A percentile compares a stretch with the other conserved stretches of the same genome.
phyloP scores from a whole-genome alignment of 163 green algal genomes.

The Chlamydomonas reinhardtii region DNA sequence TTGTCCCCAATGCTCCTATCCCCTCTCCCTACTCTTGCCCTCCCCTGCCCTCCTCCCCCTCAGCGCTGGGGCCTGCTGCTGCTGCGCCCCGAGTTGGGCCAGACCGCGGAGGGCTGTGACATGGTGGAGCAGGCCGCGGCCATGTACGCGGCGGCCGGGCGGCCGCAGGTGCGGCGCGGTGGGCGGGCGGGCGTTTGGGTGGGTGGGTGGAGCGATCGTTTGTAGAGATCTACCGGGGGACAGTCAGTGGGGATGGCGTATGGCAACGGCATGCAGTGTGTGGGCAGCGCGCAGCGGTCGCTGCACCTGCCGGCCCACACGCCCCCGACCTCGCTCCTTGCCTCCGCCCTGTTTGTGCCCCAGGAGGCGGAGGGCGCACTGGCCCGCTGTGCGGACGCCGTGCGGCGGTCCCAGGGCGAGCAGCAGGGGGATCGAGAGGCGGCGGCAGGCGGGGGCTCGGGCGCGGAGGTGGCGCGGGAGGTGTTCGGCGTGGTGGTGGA shows the following conservation, averaged over 20 bases:
- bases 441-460: too few species aligned
- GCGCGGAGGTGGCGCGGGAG: not conserved
- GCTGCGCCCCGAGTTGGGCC: constrained; percentile 55
- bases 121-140: constrained; percentile 54
- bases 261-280: too few species aligned
- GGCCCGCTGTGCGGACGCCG: not conserved
- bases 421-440: too few species aligned
- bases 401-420: not conserved
- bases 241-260: too few species aligned
- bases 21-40: too few species aligned
- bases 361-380: constrained; percentile 17
- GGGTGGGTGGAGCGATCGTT: not conserved
- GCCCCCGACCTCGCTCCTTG: too few species aligned
- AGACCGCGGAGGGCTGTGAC: constrained; percentile 52
- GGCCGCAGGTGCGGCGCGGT: not conserved
- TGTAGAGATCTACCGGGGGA: too few species aligned
- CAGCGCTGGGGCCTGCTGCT: constrained; percentile 64
- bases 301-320: too few species aligned
- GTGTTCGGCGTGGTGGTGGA: not conserved
- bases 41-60: not conserved
- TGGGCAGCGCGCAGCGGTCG: too few species aligned
- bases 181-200: not conserved
- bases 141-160: constrained; percentile 1
- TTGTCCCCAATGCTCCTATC: too few species aligned
- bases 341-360: too few species aligned